Evolutionary conservation across 441 rosid genomes (phyloP).

Genomic region (Gossypium davidsonii): DNA sequence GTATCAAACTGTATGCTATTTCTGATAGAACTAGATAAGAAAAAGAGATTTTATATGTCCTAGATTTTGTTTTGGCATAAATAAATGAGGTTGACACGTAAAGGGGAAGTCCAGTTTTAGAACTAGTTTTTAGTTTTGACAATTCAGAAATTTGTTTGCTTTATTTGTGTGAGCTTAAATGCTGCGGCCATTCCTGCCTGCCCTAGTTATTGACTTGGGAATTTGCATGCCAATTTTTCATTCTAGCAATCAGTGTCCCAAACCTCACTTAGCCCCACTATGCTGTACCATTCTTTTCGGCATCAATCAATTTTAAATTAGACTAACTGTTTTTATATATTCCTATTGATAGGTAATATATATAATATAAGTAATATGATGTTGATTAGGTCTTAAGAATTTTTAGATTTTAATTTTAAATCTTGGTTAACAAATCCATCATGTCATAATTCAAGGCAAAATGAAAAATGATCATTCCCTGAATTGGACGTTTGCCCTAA

Average conservation of each 20-base stretch:
- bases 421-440: neutral
- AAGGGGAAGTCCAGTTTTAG: neutral
- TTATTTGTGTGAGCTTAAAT: neutral
- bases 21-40: neutral
- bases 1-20: neutral
- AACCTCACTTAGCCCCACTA: slow-evolving; percentile 1
- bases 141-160: neutral
- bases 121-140: neutral
- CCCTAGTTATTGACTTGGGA: slow-evolving; percentile 6
- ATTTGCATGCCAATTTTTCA: neutral
- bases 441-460: no score
- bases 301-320: neutral
- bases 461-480: no score
- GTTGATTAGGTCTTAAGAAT: neutral
- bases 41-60: neutral
- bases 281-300: neutral
- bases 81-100: neutral
- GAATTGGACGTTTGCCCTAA: no score
- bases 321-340: neutral
- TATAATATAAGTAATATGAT: neutral
- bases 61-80: neutral
- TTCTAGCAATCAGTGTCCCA: neutral
- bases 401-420: neutral
- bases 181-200: neutral
- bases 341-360: neutral